Evolutionary conservation across 2,329 filamentous ascomycete species (phyloP), one percentile per base, ranked within the genome.

Genomic region (Raffaelea arxii): DNA sequence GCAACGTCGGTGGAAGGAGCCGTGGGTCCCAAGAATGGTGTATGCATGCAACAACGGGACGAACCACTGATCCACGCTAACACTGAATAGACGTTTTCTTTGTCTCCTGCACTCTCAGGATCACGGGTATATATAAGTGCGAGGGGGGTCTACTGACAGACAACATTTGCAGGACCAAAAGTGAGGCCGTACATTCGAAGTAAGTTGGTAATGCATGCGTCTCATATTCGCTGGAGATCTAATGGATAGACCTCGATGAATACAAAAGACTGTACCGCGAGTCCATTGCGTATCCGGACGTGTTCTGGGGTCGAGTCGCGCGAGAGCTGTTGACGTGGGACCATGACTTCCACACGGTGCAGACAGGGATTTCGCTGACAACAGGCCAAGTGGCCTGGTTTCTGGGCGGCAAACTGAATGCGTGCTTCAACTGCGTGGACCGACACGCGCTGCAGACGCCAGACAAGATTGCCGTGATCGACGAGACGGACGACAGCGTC

Each of bases 401-500:
- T 62, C 69, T 90, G 51, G 92, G 96, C 70, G 92, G 92, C 55
- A 80, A 83, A 58, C 74, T 98, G 61, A 98, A 98, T 60, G 92
- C 92, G 53, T 92, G 86, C 24, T 97, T 89, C 80, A 98, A 98
- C 74, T 94, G 89, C 61, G 83, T 98, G 54, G 92, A 98, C 62
- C 86, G 92, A 51, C 91, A 97, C 66, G 92, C 92, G n/a, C 78
- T 94, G 68, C 89, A 90, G 69, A 82, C 95, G 68, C 92, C 92
- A 41, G 71, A 97, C 70, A 88, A 84, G 69, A 81, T 92, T 41
- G 92, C 92, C 64, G 94, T 98, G 69, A 95, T 97, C 70, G 98
- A 97, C 72, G 92, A 98, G 72, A 91, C 90, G 50, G 92, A 98
- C 60, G 92, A 98, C 68, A 79, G 83, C 37, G 75, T 69, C 46